Base-by-base conservation (phyloP, 768 basidiomycete species). In the Krasilnikovozyma curviuscula region DNA sequence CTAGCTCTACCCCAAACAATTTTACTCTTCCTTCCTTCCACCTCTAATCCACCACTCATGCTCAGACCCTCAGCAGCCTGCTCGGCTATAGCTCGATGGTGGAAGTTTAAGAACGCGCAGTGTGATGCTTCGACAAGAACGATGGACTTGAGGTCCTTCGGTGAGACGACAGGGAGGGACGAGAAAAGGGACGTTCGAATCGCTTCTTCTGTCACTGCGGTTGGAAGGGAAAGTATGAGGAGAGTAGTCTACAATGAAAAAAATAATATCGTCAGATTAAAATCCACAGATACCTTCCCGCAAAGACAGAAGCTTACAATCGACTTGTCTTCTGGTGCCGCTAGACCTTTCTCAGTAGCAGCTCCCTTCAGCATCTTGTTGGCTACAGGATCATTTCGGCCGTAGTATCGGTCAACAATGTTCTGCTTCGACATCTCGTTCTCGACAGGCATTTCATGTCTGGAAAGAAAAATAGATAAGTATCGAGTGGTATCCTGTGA, bases 91-190 rank as follows among this genome's bases (percentile, higher is more conserved):
- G 69, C 59, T 18, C 93, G 73, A 46, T 81, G 75, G 56, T 73
- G 78, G 69, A 97, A 97, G 64, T 95, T 95, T 45, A 93, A 73
- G 64, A 98, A 98, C 1, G 91, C 93, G 66, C 88, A 91, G 64
- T 83, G 83, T 50, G 45, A 47, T 10, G 50, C 45, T 31, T 76
- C 73, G 5, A 91, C 81, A 57, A 86, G 77, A 3, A 91, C 84
- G 28, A 91, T 67, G 23, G 83, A 86, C 63, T 78, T 82, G 49
- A 91, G 65, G 52, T 81, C 72, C 1, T 73, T 64, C 4, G 80
- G 73, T 37, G 77, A 68, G 2, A 78, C 59, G 4, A 68, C 69
- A 16, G 82, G 77, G 19, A 85, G 65, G 6, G 81, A 78, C 50
- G 75, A 68, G 24, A 79, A 63, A 23, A 83, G 79, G 27, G 70